These are phyloP conservation scores for Bremia lactucae DNA, from an alignment of 352 stramenopile genomes.

Conservation along the genomic window DNA sequence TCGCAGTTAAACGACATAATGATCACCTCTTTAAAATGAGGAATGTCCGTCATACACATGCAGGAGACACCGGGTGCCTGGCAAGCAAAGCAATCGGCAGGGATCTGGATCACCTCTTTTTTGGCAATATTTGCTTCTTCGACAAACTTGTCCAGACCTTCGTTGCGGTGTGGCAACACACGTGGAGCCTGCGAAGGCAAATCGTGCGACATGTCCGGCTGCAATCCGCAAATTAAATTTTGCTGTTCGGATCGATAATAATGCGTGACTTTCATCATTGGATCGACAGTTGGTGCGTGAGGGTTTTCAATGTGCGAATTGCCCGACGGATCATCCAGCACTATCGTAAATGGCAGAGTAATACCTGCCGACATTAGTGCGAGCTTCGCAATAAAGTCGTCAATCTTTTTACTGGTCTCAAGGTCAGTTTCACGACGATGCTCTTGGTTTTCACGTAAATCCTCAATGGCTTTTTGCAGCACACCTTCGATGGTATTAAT, in stretches of 20 bases:
- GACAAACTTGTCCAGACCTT: slow-evolving; percentile 59
- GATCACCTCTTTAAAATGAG: slow-evolving; percentile 91
- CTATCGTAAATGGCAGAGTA: slow-evolving; percentile 70
- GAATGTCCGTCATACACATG: slow-evolving; percentile 91
- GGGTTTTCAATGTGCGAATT: slow-evolving; percentile 91
- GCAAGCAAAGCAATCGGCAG: slow-evolving; percentile 75
- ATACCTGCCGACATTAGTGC: slow-evolving; percentile 50
- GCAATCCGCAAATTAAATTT: slow-evolving; percentile 59
- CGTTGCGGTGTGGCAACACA: slow-evolving; percentile 47
- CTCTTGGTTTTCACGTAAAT: slow-evolving; percentile 66
- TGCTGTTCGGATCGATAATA: slow-evolving; percentile 76
- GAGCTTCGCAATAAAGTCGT: slow-evolving; percentile 73
- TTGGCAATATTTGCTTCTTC: slow-evolving; percentile 52
- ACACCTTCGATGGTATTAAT: slow-evolving; percentile 85
- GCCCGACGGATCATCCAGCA: slow-evolving; percentile 80
- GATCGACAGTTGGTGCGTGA: slow-evolving; percentile 61
- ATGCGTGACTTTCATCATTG: slow-evolving; percentile 46
- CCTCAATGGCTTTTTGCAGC: slow-evolving; percentile 53
- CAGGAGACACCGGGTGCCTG: slow-evolving; percentile 46
- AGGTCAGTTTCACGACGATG: slow-evolving; percentile 75
- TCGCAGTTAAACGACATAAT: slow-evolving; percentile 90
- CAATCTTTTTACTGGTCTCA: slow-evolving; percentile 60
- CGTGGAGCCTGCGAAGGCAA: slow-evolving; percentile 30
- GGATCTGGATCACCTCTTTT: slow-evolving; percentile 80
- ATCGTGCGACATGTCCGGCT: slow-evolving; percentile 55